A percentile compares a stretch with the other conserved stretches of the same genome.
Conservation (phyloP, 371 early-diverging fungal genomes). For the Mucor irregularis region DNA sequence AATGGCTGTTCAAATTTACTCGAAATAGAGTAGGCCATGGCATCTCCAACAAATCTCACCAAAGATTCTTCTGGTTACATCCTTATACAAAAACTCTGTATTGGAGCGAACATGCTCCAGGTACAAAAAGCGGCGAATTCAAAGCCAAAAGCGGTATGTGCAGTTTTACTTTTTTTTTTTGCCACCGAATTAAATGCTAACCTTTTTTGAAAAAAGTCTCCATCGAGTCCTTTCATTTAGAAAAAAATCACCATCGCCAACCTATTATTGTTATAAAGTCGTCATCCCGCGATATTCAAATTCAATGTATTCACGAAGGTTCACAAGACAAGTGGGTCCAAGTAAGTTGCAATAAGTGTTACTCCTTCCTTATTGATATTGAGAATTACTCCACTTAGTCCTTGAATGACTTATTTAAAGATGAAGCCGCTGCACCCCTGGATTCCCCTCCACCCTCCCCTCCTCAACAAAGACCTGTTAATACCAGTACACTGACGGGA, state of each 20-base stretch:
- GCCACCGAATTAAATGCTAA: too few relatives aligned
- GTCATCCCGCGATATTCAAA: conserved; percentile 54
- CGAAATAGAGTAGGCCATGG: conserved; percentile 52
- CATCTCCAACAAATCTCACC: conserved; percentile 63
- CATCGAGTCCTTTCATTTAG: conserved; percentile 49
- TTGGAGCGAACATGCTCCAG: conserved; percentile 73
- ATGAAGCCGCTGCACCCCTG: neutral
- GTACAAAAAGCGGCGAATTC: conserved; percentile 43
- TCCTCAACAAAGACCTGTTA: conserved; percentile 1
- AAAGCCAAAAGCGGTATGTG: conserved; percentile 50
- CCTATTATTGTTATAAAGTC: conserved; percentile 59
- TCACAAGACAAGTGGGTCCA: conserved; percentile 64
- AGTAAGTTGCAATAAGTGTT: too few relatives aligned
- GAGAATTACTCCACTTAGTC: conserved; percentile 12
- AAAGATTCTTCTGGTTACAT: conserved; percentile 80
- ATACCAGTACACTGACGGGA: neutral
- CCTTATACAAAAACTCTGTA: conserved; percentile 79
- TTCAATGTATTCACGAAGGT: conserved; percentile 58
- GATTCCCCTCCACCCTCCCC: too few relatives aligned
- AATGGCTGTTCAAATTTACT: conserved; percentile 74
- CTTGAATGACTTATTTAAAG: conserved; percentile 13
- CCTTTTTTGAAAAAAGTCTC: too few relatives aligned
- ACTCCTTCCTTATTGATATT: too few relatives aligned
- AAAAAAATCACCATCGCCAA: conserved; percentile 25
- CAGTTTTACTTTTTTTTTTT: too few relatives aligned